phyloP scores from a whole-genome alignment of 2,329 filamentous ascomycete genomes.

The Claviceps maximensis region DNA sequence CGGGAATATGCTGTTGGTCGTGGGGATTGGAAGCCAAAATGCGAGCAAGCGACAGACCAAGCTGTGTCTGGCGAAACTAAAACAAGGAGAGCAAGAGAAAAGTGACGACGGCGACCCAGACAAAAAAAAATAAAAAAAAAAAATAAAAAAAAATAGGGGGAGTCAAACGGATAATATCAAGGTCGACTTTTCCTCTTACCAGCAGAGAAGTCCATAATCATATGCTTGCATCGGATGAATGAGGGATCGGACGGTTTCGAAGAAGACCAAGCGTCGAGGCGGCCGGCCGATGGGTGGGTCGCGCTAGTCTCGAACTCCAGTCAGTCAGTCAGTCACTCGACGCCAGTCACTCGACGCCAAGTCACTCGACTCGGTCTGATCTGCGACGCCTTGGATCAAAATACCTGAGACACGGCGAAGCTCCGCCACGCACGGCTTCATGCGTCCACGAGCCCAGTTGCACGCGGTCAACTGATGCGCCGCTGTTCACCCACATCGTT shows the following conservation, averaged over 20 bases:
- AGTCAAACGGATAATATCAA: neutral
- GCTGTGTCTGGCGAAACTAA: neutral
- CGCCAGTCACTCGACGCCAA: neutral
- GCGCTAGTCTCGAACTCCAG: neutral
- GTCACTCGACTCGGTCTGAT: neutral
- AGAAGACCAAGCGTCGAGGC: neutral
- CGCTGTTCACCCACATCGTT: neutral
- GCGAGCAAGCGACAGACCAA: neutral
- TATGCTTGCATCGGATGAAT: neutral
- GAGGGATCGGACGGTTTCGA: neutral
- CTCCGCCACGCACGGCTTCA: neutral
- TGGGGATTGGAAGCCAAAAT: neutral
- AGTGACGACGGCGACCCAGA: neutral
- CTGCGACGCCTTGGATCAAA: neutral
- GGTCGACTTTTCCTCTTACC: neutral
- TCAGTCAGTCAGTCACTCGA: neutral
- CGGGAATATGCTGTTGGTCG: neutral
- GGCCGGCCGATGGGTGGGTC: neutral
- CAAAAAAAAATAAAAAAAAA: neutral
- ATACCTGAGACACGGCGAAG: neutral
- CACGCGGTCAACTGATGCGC: neutral
- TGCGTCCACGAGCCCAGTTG: neutral
- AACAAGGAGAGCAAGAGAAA: neutral
- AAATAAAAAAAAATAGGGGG: neutral
- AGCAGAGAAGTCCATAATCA: constrained; percentile 5